These are phyloP conservation scores for Fraxinus platypoda DNA, from an alignment of 305 asterid genomes.

Conservation along the genomic window DNA sequence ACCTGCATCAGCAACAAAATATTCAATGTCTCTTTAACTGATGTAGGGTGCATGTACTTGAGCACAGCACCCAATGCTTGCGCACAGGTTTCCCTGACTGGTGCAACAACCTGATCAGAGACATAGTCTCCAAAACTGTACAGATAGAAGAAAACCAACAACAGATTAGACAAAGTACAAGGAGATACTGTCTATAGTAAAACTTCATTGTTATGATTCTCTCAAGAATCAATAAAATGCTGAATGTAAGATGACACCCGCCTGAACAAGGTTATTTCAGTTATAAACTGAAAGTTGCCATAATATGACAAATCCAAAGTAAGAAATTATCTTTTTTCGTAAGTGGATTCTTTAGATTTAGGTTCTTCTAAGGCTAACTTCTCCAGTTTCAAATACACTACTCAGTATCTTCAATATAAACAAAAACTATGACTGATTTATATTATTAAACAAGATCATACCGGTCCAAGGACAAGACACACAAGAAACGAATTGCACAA, in stretches of 20 bases:
- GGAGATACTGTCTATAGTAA: slow-evolving; percentile 5
- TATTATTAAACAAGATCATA: slow-evolving; percentile 37
- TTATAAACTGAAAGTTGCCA: not conserved
- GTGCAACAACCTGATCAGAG: slow-evolving; percentile 99
- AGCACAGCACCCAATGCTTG: slow-evolving; percentile 97
- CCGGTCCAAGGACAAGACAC: slow-evolving; percentile 94
- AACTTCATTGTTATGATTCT: not conserved
- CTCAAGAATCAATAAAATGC: not conserved
- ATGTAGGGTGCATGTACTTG: slow-evolving; percentile 87
- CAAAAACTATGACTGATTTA: slow-evolving; percentile 8
- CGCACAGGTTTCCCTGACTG: slow-evolving; percentile 99
- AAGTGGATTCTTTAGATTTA: slow-evolving; percentile 16
- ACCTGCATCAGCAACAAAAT: slow-evolving; percentile 98
- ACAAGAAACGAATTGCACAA: slow-evolving; percentile 92
- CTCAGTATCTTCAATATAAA: not conserved
- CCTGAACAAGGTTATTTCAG: slow-evolving; percentile 1
- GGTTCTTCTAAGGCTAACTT: slow-evolving; percentile 1
- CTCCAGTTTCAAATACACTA: slow-evolving; percentile 16
- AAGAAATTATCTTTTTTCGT: not conserved
- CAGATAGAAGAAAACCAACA: slow-evolving; percentile 18
- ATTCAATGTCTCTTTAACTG: slow-evolving; percentile 71
- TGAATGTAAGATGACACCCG: not conserved
- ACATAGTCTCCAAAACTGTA: slow-evolving; percentile 95
- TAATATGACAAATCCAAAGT: not conserved
- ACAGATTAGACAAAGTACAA: slow-evolving; percentile 21